Evolutionary conservation across 352 stramenopile genomes (phyloP).

Genomic region (Pythium brassicae): DNA sequence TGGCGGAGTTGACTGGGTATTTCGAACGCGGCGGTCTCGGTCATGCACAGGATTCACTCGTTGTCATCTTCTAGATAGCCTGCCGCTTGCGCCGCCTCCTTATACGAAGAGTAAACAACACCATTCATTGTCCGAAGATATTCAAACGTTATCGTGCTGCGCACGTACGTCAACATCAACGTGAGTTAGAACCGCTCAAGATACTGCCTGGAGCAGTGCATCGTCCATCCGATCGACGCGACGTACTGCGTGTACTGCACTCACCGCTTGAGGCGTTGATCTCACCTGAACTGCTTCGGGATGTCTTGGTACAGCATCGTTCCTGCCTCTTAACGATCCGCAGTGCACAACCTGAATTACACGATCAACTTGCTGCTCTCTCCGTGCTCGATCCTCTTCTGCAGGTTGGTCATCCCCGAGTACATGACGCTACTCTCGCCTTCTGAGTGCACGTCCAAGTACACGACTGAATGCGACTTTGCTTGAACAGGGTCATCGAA

Average conservation of each 20-base stretch:
- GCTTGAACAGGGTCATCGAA: slow-evolving; percentile 20
- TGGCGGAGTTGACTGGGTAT: slow-evolving; percentile 28
- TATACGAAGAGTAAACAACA: too few relatives aligned
- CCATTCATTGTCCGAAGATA: too few relatives aligned
- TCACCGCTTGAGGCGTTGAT: slow-evolving; percentile 13
- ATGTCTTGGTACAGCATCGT: slow-evolving; percentile 19
- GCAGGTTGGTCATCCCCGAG: background rate
- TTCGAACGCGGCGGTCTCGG: slow-evolving; percentile 8
- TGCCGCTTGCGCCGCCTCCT: background rate
- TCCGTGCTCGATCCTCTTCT: background rate
- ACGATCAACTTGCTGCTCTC: slow-evolving; percentile 5
- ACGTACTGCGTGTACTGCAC: slow-evolving; percentile 10
- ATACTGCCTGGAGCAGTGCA: slow-evolving; percentile 16
- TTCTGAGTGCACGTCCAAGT: slow-evolving; percentile 10
- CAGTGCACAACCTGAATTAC: slow-evolving; percentile 14
- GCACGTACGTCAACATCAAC: too few relatives aligned
- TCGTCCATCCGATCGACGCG: slow-evolving; percentile 14
- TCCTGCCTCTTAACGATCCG: slow-evolving; percentile 7
- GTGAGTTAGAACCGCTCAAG: slow-evolving; percentile 19
- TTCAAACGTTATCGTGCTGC: too few relatives aligned
- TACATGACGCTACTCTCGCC: slow-evolving; percentile 3
- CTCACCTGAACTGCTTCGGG: slow-evolving; percentile 10
- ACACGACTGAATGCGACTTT: slow-evolving; percentile 15
- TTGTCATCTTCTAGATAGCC: slow-evolving; percentile 20
- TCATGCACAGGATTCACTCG: slow-evolving; percentile 18